Base-by-base conservation (phyloP, 768 basidiomycete species). In the Boletus rufocinnamomeus region DNA sequence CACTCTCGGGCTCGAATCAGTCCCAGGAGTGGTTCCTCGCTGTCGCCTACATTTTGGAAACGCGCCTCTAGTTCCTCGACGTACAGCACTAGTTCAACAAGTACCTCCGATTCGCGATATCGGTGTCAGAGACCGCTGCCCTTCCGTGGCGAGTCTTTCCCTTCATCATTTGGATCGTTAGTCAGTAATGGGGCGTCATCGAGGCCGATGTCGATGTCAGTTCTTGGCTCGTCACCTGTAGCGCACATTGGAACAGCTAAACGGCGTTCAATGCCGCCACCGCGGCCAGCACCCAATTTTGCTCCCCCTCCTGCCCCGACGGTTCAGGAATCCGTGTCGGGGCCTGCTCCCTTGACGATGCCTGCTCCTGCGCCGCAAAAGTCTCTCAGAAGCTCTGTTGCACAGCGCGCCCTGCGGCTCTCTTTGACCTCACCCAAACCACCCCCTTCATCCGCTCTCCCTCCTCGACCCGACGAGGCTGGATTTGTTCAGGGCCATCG, bases 241-340 rank as follows among this genome's bases (percentile, higher is more conserved):
- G 54, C 61, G 11, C 50, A 64, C 51, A 49, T 52, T 32, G 62
- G 59, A 37, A 74, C 77, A 6, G 62, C 77, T 32, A 80, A 86
- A 64, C 79, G 89, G 41, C 66, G 75, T 21, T 89, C 87, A 4
- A 81, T 88, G 70, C 88, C 89, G 4, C 90, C 89, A 19, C 87
- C 84, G 30, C 84, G 87, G 16, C 90, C 90, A 32, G 82, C 86
- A 5, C 89, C 91, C 0, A 86, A 81, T 28, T 80, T 80, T 50
- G 87, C 88, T 7, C 82, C 86, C 17, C 89, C 89, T 16, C 85
- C 86, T 49, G 84, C 88, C 8, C 89, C 89, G 4, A 67, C 62
- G 37, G 63, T 69, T 40, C 67, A 63, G n/a, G 62, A 66, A 48
- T 63, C 35, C 28, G 9, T 38, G 2, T 48, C 60, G 13, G 50